Evolutionary conservation across 345 rosid genomes (phyloP).

Genomic region (Boechera stricta): DNA sequence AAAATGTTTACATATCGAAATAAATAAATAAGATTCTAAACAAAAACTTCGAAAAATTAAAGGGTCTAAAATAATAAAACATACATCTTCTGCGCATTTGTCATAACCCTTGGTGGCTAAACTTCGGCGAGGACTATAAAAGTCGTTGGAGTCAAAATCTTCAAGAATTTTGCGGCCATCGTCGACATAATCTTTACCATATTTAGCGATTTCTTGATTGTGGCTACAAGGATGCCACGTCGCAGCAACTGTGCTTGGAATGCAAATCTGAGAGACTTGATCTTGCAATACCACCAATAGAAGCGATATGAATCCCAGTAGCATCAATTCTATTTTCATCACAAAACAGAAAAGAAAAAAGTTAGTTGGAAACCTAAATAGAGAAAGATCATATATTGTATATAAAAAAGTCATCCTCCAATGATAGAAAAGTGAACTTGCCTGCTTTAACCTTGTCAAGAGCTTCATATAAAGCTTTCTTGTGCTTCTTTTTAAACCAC

Average conservation of each 20-base stretch:
- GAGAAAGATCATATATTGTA: slow-evolving; percentile 4
- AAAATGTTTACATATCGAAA: background rate
- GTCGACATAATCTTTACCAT: slow-evolving; percentile 24
- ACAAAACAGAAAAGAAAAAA: background rate
- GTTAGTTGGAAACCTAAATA: background rate
- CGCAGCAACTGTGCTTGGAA: slow-evolving; percentile 48
- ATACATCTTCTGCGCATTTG: slow-evolving; percentile 53
- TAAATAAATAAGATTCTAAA: background rate
- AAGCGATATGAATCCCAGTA: slow-evolving; percentile 78
- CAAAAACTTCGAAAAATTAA: background rate
- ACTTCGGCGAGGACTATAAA: slow-evolving; percentile 50
- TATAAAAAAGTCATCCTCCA: background rate
- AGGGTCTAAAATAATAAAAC: background rate
- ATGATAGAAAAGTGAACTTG: slow-evolving; percentile 27
- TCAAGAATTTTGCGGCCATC: slow-evolving; percentile 55
- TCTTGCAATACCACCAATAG: slow-evolving; percentile 56
- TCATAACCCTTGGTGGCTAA: slow-evolving; percentile 51
- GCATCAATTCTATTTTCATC: slow-evolving; percentile 64
- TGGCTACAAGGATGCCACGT: slow-evolving; percentile 77
- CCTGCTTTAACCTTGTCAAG: slow-evolving; percentile 87
- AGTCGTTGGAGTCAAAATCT: slow-evolving; percentile 37
- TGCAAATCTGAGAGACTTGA: slow-evolving; percentile 59
- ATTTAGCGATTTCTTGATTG: background rate
- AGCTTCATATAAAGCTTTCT: slow-evolving; percentile 76
- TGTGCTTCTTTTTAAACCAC: slow-evolving; percentile 73